Base-by-base conservation (phyloP, 2,329 filamentous ascomycete genomes). In the Stylonectria norvegica region DNA sequence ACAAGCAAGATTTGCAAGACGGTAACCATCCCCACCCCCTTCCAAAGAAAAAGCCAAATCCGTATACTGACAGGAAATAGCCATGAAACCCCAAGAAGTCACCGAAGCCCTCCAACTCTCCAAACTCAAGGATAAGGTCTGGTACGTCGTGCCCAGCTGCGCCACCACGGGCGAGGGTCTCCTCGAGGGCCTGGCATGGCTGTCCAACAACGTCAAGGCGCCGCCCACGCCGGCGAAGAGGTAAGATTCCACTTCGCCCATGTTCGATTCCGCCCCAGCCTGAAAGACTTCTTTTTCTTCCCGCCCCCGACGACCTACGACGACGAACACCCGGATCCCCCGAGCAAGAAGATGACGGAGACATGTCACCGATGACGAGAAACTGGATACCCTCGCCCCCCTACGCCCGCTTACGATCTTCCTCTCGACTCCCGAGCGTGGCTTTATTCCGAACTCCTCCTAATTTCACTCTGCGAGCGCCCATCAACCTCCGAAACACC, bases 1-100 rank as follows among this genome's bases (percentile, higher is more conserved):
- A 98, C 76, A 98, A 98, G 80, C 93, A 97, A 72, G 93, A 98
- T 80, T 74, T 97, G 56, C 75, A 79, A 43, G 87, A 88, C 62
- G 82, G 88, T 87, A 69, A 42, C 68, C 34, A 30, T 39, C 9
- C 36, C 31, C 22, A 16, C 29, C 32, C 34, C 20, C 14, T 20
- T 30, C 14, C 30, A n/a, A n/a, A 14, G 20, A 31, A 43, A 43
- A 51, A 15, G 3, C 23, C 5, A 5, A 34, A 3, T n/a, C 15
- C 18, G n/a, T n/a, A n/a, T 18, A 31, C 40, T 50, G 17, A 38
- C 40, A 11, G 12, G 34, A n/a, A 44, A 37, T 53, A 89, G 86
- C 86, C 50, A 81, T 91, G 82, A 86, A 78, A 58, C 85, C 86
- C 6, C 77, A 86, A 62, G 85, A 90, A 66, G 81, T 93, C 46